Conservation (phyloP, 1,284 basidiomycete species). For the Irpex sp. region DNA sequence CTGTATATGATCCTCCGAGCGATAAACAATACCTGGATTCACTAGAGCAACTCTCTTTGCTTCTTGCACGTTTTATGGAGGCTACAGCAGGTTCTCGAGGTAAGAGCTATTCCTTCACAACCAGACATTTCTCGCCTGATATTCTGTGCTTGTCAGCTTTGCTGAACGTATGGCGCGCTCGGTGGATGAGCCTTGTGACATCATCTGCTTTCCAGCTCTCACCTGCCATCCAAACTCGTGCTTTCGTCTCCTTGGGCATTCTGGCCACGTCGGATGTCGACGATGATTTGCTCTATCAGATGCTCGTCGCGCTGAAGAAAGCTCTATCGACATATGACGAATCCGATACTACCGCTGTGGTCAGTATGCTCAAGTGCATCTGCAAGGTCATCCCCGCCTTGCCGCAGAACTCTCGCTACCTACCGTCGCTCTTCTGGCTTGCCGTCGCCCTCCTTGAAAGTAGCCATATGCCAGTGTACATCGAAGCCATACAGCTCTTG, state of each 20-base stretch:
- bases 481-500: conserved; percentile 67
- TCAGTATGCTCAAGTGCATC: conserved; percentile 86
- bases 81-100: conserved; percentile 68
- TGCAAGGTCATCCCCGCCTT: conserved; percentile 74
- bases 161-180: conserved; percentile 88
- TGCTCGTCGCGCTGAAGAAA: conserved; percentile 77
- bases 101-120: conserved; percentile 29
- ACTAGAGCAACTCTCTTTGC: conserved; percentile 64
- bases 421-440: conserved; percentile 80
- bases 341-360: conserved; percentile 69
- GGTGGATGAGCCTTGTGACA: conserved; percentile 92
- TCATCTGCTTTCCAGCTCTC: conserved; percentile 92
- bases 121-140: not conserved
- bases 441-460: conserved; percentile 80
- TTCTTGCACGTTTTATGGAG: conserved; percentile 65
- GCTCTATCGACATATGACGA: conserved; percentile 64
- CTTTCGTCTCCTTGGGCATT: conserved; percentile 82
- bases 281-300: conserved; percentile 87
- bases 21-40: conserved; percentile 64
- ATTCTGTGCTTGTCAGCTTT: conserved; percentile 50
- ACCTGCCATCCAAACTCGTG: conserved; percentile 85
- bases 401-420: conserved; percentile 66
- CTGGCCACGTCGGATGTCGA: conserved; percentile 80
- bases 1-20: conserved; percentile 46
- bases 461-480: conserved; percentile 70